Base-by-base conservation (phyloP, 2,329 filamentous ascomycete species). In the Monosporascus ibericus region DNA sequence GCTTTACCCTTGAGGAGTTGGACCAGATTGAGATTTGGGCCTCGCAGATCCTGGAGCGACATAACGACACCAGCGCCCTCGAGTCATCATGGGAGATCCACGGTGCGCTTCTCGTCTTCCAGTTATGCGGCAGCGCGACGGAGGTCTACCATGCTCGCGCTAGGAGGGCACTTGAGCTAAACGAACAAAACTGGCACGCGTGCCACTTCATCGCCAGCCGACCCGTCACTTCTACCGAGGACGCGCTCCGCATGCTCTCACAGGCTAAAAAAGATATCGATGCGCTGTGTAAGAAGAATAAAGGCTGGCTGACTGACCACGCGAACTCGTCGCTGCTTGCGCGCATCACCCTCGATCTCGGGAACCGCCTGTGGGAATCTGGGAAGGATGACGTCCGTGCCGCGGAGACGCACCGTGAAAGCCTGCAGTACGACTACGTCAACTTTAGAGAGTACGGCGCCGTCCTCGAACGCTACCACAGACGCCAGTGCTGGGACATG, bases 51-150 rank as follows among this genome's bases (percentile, higher is more conserved):
- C 54, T 67, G 6, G 22, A 52, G 2, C 58, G 55, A 15, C 34
- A 51, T 14, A 56, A 61, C 14, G 55, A 61, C 17, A 62, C 59
- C 3, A 54, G 56, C 6, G 44, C 54, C 18, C 47, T 55, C 5
- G 46, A 64, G 36, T 65, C 64, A 6, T 60, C 58, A 9, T 67
- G 65, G 65, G 64, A 67, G 40, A 65, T 63, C 9, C 64, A 65
- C 36, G 61, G 63, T 17, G 61, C 64, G 6, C 57, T 67, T 37
- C 57, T 63, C 20, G 57, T 53, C 2, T 65, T 63, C 52, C 64
- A 66, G 27, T 52, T 67, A 15, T 66, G 60, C 37, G 48, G 58
- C 8, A 58, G 58, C 6, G 50, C 58, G 11, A 50, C 49, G 0
- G 58, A 63, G 46, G 53, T 64, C 15, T 65, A 64, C 24, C 60